These are phyloP conservation scores for Blastocystis sp. DNA, from an alignment of 352 stramenopile genomes.

Conservation along the genomic window DNA sequence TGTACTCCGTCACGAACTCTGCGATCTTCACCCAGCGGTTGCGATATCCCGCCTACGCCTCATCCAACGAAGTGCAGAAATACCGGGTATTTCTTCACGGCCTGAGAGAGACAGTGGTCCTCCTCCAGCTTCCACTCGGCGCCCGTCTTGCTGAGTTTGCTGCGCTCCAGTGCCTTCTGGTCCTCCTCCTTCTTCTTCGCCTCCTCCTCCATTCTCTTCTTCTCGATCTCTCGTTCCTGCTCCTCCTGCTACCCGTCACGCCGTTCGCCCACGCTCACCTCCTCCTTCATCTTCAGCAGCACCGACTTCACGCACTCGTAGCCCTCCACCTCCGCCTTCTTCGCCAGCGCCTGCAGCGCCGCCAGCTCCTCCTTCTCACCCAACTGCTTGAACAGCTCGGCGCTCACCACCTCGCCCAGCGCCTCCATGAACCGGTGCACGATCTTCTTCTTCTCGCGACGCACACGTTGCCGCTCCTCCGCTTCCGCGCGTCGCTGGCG, in stretches of 20 bases:
- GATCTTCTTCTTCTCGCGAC: conserved; percentile 67
- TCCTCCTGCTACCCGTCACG: background rate
- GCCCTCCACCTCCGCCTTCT: background rate
- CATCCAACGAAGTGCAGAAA: background rate
- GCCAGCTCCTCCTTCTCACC: background rate
- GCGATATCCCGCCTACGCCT: conserved; percentile 42
- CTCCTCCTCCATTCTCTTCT: conserved; percentile 8
- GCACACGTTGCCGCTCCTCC: conserved; percentile 24
- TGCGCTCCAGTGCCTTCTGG: background rate
- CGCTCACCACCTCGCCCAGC: background rate
- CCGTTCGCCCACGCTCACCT: background rate
- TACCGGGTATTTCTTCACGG: conserved; percentile 66
- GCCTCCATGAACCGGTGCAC: background rate
- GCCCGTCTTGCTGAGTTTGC: conserved; percentile 45
- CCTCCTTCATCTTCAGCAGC: background rate
- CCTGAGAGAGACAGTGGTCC: conserved; percentile 52
- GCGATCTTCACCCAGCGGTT: conserved; percentile 63
- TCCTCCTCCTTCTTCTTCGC: conserved; percentile 40
- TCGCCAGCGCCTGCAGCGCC: background rate
- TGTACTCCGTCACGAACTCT: conserved; percentile 61
- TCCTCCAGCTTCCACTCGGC: conserved; percentile 54
- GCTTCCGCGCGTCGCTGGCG: background rate
- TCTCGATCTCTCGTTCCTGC: conserved; percentile 16
- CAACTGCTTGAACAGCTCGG: background rate
- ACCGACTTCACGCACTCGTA: background rate